Conservation (phyloP, 257 asterid genomes). For the Solanum tacnaense region DNA sequence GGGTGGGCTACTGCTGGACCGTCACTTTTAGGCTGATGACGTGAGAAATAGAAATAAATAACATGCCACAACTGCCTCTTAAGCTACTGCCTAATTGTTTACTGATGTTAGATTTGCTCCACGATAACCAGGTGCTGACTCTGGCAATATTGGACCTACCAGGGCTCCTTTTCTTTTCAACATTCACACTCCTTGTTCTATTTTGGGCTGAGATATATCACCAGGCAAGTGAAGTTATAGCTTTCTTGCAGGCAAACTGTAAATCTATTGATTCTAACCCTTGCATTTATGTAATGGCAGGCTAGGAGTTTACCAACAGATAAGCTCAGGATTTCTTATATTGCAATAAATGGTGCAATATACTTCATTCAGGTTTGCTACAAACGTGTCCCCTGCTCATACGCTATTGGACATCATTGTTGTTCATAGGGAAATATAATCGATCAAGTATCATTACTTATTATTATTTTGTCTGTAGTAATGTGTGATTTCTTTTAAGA, state of each 20-base stretch:
- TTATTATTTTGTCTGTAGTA: not conserved
- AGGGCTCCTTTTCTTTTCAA: conserved; percentile 86
- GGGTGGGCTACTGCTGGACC: not conserved
- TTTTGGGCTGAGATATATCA: conserved; percentile 97
- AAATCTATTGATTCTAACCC: conserved; percentile 10
- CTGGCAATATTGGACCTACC: conserved; percentile 70
- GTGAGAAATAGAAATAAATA: not conserved
- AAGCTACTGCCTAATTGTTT: not conserved
- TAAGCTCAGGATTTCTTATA: conserved; percentile 61
- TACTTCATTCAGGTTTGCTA: conserved; percentile 74
- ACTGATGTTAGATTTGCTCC: conserved; percentile 1
- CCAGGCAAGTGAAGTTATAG: conserved; percentile 45
- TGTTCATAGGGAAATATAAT: not conserved
- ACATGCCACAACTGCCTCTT: not conserved
- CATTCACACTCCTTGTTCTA: conserved; percentile 81
- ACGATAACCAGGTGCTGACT: conserved; percentile 44
- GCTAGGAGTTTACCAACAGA: conserved; percentile 91
- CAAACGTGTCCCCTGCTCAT: not conserved
- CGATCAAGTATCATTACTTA: not conserved
- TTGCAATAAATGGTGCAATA: conserved; percentile 52
- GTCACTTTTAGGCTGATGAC: not conserved
- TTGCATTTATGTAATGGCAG: conserved; percentile 36
- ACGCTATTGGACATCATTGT: not conserved
- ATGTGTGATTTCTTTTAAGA: not conserved
- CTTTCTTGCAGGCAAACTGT: not conserved